These are phyloP conservation scores for Cutaneotrichosporon mucoides DNA, from an alignment of 1,284 basidiomycete genomes.

Conservation along the genomic window DNA sequence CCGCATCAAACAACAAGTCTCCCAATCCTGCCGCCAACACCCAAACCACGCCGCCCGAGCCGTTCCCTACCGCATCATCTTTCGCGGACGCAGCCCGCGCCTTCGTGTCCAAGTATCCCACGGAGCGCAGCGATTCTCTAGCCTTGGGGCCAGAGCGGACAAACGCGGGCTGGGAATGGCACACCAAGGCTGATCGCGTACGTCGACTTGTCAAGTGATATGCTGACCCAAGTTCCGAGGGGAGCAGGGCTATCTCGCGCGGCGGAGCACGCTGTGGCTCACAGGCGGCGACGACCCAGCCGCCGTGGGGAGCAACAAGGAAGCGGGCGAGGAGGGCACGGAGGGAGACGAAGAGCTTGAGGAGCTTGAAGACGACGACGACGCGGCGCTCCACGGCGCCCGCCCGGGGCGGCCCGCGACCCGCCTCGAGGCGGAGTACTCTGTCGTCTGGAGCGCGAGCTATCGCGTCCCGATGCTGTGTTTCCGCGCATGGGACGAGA, in stretches of 20 bases:
- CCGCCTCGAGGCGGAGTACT: slow-evolving; percentile 21
- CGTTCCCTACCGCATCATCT: slow-evolving; percentile 9
- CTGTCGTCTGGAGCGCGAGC: slow-evolving; percentile 30
- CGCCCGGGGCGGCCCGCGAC: not conserved
- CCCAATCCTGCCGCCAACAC: too few relatives aligned
- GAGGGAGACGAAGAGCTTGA: not conserved
- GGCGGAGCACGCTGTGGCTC: slow-evolving; percentile 13
- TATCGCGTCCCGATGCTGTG: slow-evolving; percentile 34
- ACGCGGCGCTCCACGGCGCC: not conserved
- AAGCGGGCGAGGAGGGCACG: too few relatives aligned
- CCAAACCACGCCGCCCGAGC: slow-evolving; percentile 1
- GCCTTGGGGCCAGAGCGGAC: slow-evolving; percentile 17
- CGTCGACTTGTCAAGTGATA: not conserved
- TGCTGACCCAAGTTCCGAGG: slow-evolving; percentile 15
- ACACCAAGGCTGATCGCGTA: slow-evolving; percentile 16
- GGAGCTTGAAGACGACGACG: slow-evolving; percentile 12
- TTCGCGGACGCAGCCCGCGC: slow-evolving; percentile 7
- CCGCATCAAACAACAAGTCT: too few relatives aligned
- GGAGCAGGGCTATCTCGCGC: slow-evolving; percentile 26
- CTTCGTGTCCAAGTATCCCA: slow-evolving; percentile 14
- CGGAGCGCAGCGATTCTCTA: not conserved
- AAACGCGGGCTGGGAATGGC: slow-evolving; percentile 32
- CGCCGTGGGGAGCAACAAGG: too few relatives aligned
- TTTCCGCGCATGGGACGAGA: slow-evolving; percentile 30
- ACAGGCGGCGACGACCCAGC: not conserved